Conservation (phyloP, 192 early-diverging fungal species). For the Backusella tarrabulga region DNA sequence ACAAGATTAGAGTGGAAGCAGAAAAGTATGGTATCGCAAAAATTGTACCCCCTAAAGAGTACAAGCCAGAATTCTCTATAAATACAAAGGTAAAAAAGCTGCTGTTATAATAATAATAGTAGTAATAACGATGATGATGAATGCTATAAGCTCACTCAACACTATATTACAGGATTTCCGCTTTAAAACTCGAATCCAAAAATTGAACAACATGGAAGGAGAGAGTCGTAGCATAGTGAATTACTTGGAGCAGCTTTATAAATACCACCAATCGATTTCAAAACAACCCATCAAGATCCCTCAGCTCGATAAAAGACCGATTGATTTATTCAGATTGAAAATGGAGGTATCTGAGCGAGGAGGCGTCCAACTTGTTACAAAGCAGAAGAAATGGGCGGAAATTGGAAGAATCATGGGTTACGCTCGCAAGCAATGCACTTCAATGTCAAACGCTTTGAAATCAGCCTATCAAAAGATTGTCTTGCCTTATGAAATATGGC, state of each 20-base stretch:
- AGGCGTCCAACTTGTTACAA: conserved; percentile 71
- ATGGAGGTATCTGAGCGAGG: conserved; percentile 79
- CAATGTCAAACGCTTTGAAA: conserved; percentile 74
- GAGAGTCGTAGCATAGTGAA: conserved; percentile 81
- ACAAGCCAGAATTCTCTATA: conserved; percentile 82
- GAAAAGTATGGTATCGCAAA: conserved; percentile 86
- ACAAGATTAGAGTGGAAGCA: conserved; percentile 70
- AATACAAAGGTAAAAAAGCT: conserved; percentile 62
- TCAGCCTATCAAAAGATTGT: conserved; percentile 64
- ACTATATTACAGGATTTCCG: conserved; percentile 66
- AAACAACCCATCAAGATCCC: conserved; percentile 77
- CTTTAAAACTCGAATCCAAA: conserved; percentile 87
- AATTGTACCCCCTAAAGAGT: conserved; percentile 86
- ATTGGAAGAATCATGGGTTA: conserved; percentile 78
- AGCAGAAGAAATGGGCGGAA: conserved; percentile 80
- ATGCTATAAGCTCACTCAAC: neutral
- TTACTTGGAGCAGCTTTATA: conserved; percentile 88
- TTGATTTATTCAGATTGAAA: conserved; percentile 80
- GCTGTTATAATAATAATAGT: neutral
- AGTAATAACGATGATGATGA: neutral
- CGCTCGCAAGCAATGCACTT: conserved; percentile 70
- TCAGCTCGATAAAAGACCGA: conserved; percentile 81
- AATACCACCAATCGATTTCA: conserved; percentile 83
- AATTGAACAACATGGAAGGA: conserved; percentile 91
- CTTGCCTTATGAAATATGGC: conserved; percentile 68